These are phyloP conservation scores for Breynia disticha DNA, from an alignment of 441 rosid species.

Conservation along the genomic window DNA sequence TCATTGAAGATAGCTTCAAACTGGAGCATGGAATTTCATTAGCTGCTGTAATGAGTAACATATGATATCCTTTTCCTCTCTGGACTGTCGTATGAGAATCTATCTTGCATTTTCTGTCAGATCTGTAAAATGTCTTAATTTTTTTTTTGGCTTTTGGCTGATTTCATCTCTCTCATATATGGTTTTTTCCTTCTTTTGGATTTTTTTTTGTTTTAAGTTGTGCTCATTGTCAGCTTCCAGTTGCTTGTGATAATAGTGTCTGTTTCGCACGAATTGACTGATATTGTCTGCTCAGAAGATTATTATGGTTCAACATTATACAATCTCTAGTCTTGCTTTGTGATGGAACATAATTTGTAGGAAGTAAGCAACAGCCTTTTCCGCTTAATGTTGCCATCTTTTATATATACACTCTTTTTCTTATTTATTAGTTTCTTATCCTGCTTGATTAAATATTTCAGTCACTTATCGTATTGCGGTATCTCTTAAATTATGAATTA, in stretches of 20 bases:
- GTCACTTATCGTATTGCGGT: neutral
- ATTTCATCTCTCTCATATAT: neutral
- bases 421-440: neutral
- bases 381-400: too few species aligned
- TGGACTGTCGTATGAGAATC: neutral
- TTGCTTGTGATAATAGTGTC: constrained; percentile 3
- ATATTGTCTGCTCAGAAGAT: constrained; percentile 17
- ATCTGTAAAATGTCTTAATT: too few species aligned
- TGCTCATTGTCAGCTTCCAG: constrained; percentile 10
- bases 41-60: too few species aligned
- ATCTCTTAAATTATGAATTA: constrained; percentile 12
- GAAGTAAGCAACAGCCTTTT: constrained; percentile 16
- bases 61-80: neutral
- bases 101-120: too few species aligned
- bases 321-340: constrained; percentile 10
- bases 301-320: constrained; percentile 7
- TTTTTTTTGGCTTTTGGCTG: neutral
- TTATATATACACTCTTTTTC: too few species aligned
- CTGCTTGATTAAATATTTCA: neutral
- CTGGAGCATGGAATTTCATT: too few species aligned
- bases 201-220: constrained; percentile 1
- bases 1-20: too few species aligned
- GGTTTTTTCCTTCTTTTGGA: constrained; percentile 4
- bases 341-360: constrained; percentile 17
- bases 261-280: constrained; percentile 8